phyloP scores from a whole-genome alignment of 768 basidiomycete genomes.

The Austroboletus eburneus region DNA sequence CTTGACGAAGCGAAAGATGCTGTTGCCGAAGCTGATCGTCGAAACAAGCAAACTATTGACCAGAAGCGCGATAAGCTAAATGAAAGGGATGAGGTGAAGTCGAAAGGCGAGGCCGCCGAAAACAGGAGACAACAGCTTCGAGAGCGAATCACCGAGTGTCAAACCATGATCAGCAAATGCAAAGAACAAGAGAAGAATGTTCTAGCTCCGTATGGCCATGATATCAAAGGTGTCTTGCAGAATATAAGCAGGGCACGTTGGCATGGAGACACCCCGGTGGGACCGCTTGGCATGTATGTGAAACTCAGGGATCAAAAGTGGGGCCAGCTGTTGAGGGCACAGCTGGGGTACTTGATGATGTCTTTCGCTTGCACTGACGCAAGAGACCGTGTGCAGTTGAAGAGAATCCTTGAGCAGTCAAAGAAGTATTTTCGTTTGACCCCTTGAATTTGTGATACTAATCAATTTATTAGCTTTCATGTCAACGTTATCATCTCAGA shows the following conservation, averaged over 20 bases:
- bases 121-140: slow-evolving; percentile 30
- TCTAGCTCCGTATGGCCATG: slow-evolving; percentile 57
- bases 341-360: slow-evolving; percentile 55
- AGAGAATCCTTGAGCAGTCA: slow-evolving; percentile 47
- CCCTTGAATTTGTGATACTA: slow-evolving; percentile 1
- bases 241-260: slow-evolving; percentile 50
- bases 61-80: slow-evolving; percentile 32
- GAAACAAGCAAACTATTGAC: slow-evolving; percentile 26
- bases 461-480: slow-evolving; percentile 36
- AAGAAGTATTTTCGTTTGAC: slow-evolving; percentile 56
- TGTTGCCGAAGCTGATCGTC: slow-evolving; percentile 37
- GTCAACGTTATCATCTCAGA: slow-evolving; percentile 58
- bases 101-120: slow-evolving; percentile 37
- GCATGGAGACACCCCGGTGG: slow-evolving; percentile 64
- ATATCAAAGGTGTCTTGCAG: slow-evolving; percentile 55
- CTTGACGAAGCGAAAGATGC: slow-evolving; percentile 44
- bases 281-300: slow-evolving; percentile 78
- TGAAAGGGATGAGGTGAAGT: slow-evolving; percentile 30
- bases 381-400: slow-evolving; percentile 56
- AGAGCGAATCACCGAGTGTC: slow-evolving; percentile 41
- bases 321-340: slow-evolving; percentile 58
- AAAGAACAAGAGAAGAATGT: slow-evolving; percentile 52
- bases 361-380: slow-evolving; percentile 74
- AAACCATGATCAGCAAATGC: slow-evolving; percentile 48
- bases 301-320: slow-evolving; percentile 68